phyloP scores from a whole-genome alignment of 1,139 yeast genomes.

The Saccharomyces hybrid region DNA sequence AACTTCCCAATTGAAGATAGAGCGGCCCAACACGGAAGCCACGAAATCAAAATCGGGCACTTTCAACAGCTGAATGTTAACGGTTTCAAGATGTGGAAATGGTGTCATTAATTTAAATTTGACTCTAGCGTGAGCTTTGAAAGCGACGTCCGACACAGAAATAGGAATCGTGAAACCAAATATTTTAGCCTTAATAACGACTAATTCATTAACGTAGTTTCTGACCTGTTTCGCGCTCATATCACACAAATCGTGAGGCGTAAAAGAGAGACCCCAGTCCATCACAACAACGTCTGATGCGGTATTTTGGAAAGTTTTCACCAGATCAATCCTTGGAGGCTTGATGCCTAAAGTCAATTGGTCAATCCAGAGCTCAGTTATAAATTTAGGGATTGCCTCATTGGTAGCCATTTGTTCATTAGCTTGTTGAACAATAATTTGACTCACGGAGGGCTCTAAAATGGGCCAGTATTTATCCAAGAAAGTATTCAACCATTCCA shows the following conservation, averaged over 20 bases:
- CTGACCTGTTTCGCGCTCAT: constrained; percentile 74
- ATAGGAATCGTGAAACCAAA: constrained; percentile 61
- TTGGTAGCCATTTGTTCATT: constrained; percentile 69
- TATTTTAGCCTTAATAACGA: constrained; percentile 54
- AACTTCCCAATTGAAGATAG: constrained; percentile 77
- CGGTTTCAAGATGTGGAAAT: constrained; percentile 87
- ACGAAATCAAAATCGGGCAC: constrained; percentile 82
- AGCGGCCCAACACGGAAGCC: constrained; percentile 62
- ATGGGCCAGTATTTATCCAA: constrained; percentile 84
- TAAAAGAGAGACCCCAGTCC: constrained; percentile 88
- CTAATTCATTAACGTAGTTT: constrained; percentile 71
- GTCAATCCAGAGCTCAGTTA: constrained; percentile 75
- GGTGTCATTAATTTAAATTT: constrained; percentile 80
- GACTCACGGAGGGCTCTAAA: constrained; percentile 80
- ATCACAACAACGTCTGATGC: constrained; percentile 86
- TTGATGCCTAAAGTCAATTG: constrained; percentile 87
- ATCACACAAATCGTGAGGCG: constrained; percentile 82
- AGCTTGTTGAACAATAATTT: constrained; percentile 72
- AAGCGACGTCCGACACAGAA: constrained; percentile 51
- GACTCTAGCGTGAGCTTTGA: constrained; percentile 62
- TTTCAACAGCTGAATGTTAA: constrained; percentile 72
- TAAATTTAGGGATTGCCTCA: constrained; percentile 71
- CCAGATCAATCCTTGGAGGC: constrained; percentile 86
- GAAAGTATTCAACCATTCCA: constrained; percentile 89
- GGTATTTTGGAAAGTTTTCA: constrained; percentile 79